A percentile compares a stretch with the other conserved stretches of the same genome.
Conservation (phyloP, 2,329 filamentous ascomycete genomes). For the Truncatella angustata region DNA sequence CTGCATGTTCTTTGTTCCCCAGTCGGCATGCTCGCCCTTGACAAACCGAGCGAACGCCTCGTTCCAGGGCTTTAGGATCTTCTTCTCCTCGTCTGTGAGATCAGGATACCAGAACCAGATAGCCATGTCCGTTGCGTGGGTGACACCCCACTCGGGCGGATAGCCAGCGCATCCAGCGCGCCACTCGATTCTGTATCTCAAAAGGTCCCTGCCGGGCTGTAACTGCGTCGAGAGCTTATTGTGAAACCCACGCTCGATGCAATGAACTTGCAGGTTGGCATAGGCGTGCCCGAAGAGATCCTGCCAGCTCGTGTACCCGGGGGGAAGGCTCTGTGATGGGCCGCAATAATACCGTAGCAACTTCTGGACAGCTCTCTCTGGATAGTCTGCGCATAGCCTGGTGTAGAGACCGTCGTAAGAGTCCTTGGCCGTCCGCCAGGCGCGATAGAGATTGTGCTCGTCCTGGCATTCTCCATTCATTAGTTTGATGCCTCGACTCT, state of each 20-base stretch:
- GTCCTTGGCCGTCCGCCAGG: constrained; percentile 10
- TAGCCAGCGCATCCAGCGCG: constrained; percentile 8
- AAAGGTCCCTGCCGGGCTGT: constrained; percentile 10
- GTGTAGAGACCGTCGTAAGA: constrained; percentile 10
- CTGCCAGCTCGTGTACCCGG: constrained; percentile 9
- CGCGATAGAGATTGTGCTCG: constrained; percentile 12
- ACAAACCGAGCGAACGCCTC: constrained; percentile 11
- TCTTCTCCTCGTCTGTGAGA: constrained; percentile 10
- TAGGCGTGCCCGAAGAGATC: constrained; percentile 13
- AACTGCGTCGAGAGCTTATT: constrained; percentile 2
- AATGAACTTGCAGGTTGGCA: constrained; percentile 12
- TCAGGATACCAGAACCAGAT: constrained; percentile 15
- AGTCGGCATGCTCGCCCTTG: constrained; percentile 4
- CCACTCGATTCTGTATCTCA: constrained; percentile 14
- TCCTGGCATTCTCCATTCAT: constrained; percentile 14
- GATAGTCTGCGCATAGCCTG: constrained; percentile 12
- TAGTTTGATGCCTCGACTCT: constrained; percentile 12
- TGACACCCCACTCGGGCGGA: constrained; percentile 12
- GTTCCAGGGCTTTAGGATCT: constrained; percentile 10
- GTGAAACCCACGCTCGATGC: constrained; percentile 12
- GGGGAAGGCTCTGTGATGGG: not conserved
- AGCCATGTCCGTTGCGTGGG: constrained; percentile 11
- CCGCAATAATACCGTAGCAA: constrained; percentile 9
- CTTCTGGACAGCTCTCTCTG: constrained; percentile 1
- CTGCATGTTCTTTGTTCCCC: constrained; percentile 3